Conservation (phyloP, 768 basidiomycete species). For the Glaciozyma martinii region DNA sequence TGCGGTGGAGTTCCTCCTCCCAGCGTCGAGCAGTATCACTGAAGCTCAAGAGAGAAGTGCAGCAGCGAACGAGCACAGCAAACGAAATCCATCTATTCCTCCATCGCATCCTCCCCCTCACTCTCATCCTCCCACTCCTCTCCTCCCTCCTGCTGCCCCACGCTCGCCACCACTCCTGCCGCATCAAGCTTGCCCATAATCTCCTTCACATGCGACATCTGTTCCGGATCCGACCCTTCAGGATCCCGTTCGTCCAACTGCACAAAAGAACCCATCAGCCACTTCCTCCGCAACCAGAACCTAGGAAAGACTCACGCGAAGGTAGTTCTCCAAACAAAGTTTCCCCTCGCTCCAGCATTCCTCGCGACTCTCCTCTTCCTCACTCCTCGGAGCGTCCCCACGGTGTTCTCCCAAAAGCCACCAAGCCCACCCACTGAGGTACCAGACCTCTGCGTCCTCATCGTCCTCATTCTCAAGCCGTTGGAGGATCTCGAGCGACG, state of each 20-base stretch:
- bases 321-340: slow-evolving; percentile 31
- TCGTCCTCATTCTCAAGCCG: slow-evolving; percentile 36
- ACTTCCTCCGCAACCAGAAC: background rate
- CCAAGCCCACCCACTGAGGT: slow-evolving; percentile 33
- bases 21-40: too few species aligned
- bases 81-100: background rate
- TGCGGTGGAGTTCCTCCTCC: too few species aligned
- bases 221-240: slow-evolving; percentile 24
- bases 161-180: slow-evolving; percentile 26
- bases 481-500: slow-evolving; percentile 33
- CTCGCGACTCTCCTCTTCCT: slow-evolving; percentile 21
- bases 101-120: slow-evolving; percentile 20
- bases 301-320: slow-evolving; percentile 17
- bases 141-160: slow-evolving; percentile 19
- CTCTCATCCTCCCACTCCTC: slow-evolving; percentile 12
- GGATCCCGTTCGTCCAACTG: slow-evolving; percentile 29
- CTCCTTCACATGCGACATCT: slow-evolving; percentile 47
- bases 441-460: slow-evolving; percentile 34
- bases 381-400: background rate
- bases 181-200: slow-evolving; percentile 75
- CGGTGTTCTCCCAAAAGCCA: slow-evolving; percentile 23
- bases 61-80: too few species aligned
- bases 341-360: slow-evolving; percentile 31
- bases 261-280: background rate
- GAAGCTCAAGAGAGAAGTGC: too few species aligned